Base-by-base conservation (phyloP, 1,139 yeast genomes). In the Groenewaldozyma auringiensis region DNA sequence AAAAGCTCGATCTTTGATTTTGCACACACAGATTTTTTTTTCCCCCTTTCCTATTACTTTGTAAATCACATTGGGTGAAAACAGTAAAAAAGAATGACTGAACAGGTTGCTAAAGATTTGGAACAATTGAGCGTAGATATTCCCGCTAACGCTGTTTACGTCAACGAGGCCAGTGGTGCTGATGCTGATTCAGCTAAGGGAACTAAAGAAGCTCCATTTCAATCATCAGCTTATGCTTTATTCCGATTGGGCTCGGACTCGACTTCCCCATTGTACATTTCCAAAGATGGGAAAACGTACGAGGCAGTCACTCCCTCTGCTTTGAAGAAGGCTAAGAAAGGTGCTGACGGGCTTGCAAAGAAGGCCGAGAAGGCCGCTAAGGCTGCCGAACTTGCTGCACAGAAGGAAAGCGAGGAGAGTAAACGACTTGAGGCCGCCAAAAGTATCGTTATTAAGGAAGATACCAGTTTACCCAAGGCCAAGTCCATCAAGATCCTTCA, bases 281-380 rank as follows among this genome's bases (percentile, higher is more conserved):
- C 72, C 69, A 86, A 86, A 65, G 79, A 77, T 52, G 71, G 70
- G 32, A 83, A 76, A 46, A 88, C 78, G 34, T 94, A 78, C 64
- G 76, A 71, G 54, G 92, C 83, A 58, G 88, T 94, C 59, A 74
- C 92, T n/a, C 88, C 96, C 3, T 81, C 94, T 44, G 97, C 96
- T 3, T 71, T 89, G 62, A 94, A 94, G 71, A 92, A 89, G 69
- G 97, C 98, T 58, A 86, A 86, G 68, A 94, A 94, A 67, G 96
- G 96, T 49, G 92, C 85, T 51, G 97, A 89, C 37, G 92, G 95
- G 4, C 71, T 92, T 55, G 86, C 78, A 68, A 92, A 89, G 71
- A 94, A 89, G 69, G 82, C 79, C 43, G 94, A 84, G 59, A 89
- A 89, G 71, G 85, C 83, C 52, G 77, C 77, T 57, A 75, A 79